A percentile compares a stretch with the other conserved stretches of the same genome.
phyloP scores from a whole-genome alignment of 495 filamentous ascomycete genomes.

The Aspergillus nidulans region DNA sequence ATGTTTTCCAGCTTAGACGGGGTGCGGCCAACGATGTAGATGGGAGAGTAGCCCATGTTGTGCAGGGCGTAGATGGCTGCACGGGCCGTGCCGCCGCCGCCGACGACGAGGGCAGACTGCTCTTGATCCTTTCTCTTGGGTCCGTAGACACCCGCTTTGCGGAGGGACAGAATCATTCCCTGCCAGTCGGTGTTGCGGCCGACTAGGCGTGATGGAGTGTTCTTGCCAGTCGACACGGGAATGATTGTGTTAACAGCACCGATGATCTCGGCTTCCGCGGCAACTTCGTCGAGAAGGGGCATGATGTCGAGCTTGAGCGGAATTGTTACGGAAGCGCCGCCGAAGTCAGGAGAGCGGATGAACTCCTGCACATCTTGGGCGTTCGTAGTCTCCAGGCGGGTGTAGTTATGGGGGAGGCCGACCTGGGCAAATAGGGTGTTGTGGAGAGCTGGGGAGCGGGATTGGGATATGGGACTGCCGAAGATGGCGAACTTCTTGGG shows the following conservation, averaged over 20 bases:
- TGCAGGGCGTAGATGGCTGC: conserved; percentile 89
- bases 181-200: conserved; percentile 97
- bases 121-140: conserved; percentile 28
- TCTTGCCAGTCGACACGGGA: conserved; percentile 32
- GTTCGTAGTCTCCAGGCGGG: conserved; percentile 70
- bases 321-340: conserved; percentile 92
- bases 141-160: conserved; percentile 58
- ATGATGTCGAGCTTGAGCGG: conserved; percentile 90
- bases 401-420: conserved; percentile 86
- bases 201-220: conserved; percentile 51
- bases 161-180: conserved; percentile 83
- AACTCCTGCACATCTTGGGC: conserved; percentile 59
- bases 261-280: conserved; percentile 73
- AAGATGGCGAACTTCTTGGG: conserved; percentile 79
- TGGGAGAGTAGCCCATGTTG: conserved; percentile 73
- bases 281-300: conserved; percentile 71
- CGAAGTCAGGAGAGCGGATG: conserved; percentile 71
- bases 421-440: conserved; percentile 74
- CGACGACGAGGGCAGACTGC: conserved; percentile 58
- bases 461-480: conserved; percentile 74
- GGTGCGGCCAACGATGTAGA: conserved; percentile 84
- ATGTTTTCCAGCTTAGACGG: conserved; percentile 61
- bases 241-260: conserved; percentile 96
- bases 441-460: conserved; percentile 83
- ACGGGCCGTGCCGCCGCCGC: conserved; percentile 85